Evolutionary conservation across 2,329 filamentous ascomycete genomes (phyloP).

Genomic region (Drechslerella dactyloides): DNA sequence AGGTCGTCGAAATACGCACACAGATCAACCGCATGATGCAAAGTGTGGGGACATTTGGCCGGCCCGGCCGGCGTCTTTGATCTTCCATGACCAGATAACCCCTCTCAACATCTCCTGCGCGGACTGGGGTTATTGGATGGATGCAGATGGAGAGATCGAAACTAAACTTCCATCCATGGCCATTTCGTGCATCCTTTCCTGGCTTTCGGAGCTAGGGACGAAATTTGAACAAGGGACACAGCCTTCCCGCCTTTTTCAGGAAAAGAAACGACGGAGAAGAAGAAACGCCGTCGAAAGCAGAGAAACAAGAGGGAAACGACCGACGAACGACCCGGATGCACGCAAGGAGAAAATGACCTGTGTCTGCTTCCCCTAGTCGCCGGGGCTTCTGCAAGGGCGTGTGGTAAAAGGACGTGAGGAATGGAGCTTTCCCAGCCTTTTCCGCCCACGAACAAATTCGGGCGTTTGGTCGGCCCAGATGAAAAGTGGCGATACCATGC

Average conservation of each 20-base stretch:
- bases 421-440: conserved; percentile 7
- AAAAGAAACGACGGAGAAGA: conserved; percentile 15
- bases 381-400: conserved; percentile 20
- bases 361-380: conserved; percentile 18
- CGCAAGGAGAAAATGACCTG: conserved; percentile 11
- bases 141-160: conserved; percentile 38
- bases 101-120: conserved; percentile 32
- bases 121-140: conserved; percentile 23
- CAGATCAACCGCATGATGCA: not conserved
- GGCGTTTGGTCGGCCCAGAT: conserved; percentile 13
- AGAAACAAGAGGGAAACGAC: not conserved
- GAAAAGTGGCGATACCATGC: conserved; percentile 13
- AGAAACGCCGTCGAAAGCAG: conserved; percentile 24
- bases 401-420: conserved; percentile 1
- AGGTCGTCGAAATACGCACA: conserved; percentile 15
- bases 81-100: conserved; percentile 7
- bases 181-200: conserved; percentile 50
- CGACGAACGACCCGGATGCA: not conserved
- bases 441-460: conserved; percentile 15
- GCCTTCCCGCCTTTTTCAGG: conserved; percentile 34
- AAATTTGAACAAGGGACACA: conserved; percentile 50
- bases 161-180: conserved; percentile 50
- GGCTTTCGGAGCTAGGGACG: conserved; percentile 42
- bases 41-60: conserved; percentile 13
- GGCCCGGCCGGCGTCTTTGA: not conserved